A percentile compares a stretch with the other conserved stretches of the same genome.
Evolutionary conservation across 2,329 filamentous ascomycete genomes (phyloP).

Genomic region (Fusarium tjaetaba): DNA sequence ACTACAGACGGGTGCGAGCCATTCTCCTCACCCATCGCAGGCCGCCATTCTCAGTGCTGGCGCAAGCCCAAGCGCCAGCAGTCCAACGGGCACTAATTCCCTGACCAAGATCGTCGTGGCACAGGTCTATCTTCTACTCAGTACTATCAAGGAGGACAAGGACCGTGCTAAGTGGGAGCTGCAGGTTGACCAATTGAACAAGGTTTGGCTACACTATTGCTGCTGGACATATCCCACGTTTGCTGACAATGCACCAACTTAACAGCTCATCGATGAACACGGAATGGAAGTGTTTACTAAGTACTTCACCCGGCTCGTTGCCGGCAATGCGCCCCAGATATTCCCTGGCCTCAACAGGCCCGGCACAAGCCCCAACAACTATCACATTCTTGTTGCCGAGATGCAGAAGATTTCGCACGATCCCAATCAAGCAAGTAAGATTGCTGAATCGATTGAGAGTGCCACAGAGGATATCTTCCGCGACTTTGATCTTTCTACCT

Average conservation of each 20-base stretch:
- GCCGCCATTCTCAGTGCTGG: slow-evolving; percentile 66
- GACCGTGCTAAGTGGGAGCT: slow-evolving; percentile 90
- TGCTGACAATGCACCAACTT: slow-evolving; percentile 31
- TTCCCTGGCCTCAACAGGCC: slow-evolving; percentile 82
- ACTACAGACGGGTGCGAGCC: slow-evolving; percentile 65
- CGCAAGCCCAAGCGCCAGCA: slow-evolving; percentile 70
- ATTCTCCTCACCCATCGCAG: slow-evolving; percentile 68
- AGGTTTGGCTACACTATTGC: slow-evolving; percentile 63
- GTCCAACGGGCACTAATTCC: slow-evolving; percentile 70
- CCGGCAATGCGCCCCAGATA: slow-evolving; percentile 89
- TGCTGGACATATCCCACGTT: neutral
- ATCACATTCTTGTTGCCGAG: slow-evolving; percentile 83
- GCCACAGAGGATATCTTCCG: slow-evolving; percentile 93
- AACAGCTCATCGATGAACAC: slow-evolving; percentile 92
- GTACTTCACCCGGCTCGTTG: slow-evolving; percentile 93
- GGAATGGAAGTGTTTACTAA: slow-evolving; percentile 99
- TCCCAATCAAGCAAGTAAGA: slow-evolving; percentile 84
- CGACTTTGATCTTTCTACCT: slow-evolving; percentile 94
- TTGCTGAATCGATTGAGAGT: slow-evolving; percentile 91
- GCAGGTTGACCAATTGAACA: slow-evolving; percentile 90
- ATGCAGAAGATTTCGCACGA: slow-evolving; percentile 87
- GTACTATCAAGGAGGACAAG: slow-evolving; percentile 94
- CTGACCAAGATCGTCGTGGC: slow-evolving; percentile 94
- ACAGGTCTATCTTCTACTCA: slow-evolving; percentile 93
- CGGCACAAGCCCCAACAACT: slow-evolving; percentile 80